Evolutionary conservation across 306 rosid species (phyloP), one percentile per base, ranked within the genome.

Genomic region (Gillenia trifoliata): DNA sequence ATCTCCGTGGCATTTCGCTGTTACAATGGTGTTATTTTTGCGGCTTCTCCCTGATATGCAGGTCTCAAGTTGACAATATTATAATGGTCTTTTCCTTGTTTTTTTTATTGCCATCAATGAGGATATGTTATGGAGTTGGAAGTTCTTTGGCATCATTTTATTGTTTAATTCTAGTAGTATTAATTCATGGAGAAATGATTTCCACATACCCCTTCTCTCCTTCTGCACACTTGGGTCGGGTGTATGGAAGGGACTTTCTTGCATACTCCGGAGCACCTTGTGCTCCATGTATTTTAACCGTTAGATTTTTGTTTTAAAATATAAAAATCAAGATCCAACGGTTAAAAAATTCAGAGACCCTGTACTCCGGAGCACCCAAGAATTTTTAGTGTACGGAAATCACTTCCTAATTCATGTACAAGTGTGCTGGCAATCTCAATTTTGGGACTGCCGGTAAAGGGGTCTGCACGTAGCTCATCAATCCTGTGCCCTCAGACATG

Each of bases 401-500:
- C 52, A 16, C 52, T 15, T 15, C 52, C 52, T 45, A 45, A 15
- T 88, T 89, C 78, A 85, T 87, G 79, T 88, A 89, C 84, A 86
- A 72, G 26, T 81, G 79, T 4, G 96, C 82, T 16, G 90, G 90
- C 8, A 93, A 70, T 85, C 97, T 86, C 1, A 92, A 86, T 73
- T 85, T 70, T n/a, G 96, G 78, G 78, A 87, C 79, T 17, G 84
- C 96, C 55, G 79, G 81, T 6, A 91, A 11, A 3, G 98, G 95
- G 6, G 81, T 86, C 69, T 77, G 80, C 97, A 93, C 89, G 62
- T 80, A 91, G 34, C 94, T 78, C 13, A 91, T 95, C 75, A 88
- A 0, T 10, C 98, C 93, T 0, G 98, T 94, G 73, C 81, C 89
- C 77, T 87, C 94, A 0, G 88, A 70, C 90, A 87, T 67, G 87